These are phyloP conservation scores for Mycena haematopus DNA, from an alignment of 768 basidiomycete genomes.

Conservation along the genomic window DNA sequence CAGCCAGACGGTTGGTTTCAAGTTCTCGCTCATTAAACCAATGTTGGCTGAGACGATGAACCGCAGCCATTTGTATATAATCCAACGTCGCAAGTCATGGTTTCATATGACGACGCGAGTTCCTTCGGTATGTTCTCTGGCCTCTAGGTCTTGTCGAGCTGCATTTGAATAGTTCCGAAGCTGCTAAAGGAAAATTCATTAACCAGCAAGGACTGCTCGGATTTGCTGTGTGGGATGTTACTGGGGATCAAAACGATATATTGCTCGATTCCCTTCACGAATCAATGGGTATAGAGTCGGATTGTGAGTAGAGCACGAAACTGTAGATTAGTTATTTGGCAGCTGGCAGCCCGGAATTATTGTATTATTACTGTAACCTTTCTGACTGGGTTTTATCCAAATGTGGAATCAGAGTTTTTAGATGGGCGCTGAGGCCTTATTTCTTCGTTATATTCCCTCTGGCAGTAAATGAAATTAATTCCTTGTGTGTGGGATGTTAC, in stretches of 20 bases:
- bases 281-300: slow-evolving; percentile 32
- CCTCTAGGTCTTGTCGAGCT: too few species aligned
- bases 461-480: too few species aligned
- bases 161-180: slow-evolving; percentile 10
- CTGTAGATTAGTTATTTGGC: not conserved
- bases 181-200: slow-evolving; percentile 68
- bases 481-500: slow-evolving; percentile 78
- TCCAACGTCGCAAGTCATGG: slow-evolving; percentile 54
- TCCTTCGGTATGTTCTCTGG: slow-evolving; percentile 50
- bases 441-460: too few species aligned
- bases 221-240: slow-evolving; percentile 77
- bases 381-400: too few species aligned
- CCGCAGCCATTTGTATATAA: slow-evolving; percentile 74
- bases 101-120: slow-evolving; percentile 69
- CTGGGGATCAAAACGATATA: slow-evolving; percentile 66
- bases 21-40: not conserved
- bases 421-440: too few species aligned
- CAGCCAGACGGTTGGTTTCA: slow-evolving; percentile 68
- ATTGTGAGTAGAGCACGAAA: slow-evolving; percentile 10
- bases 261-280: slow-evolving; percentile 65
- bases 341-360: not conserved
- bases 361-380: not conserved
- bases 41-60: not conserved
- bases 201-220: slow-evolving; percentile 59
- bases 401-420: too few species aligned